These are phyloP conservation scores for Macrolepiota albuminosa DNA, from an alignment of 768 basidiomycete species.

Conservation along the genomic window DNA sequence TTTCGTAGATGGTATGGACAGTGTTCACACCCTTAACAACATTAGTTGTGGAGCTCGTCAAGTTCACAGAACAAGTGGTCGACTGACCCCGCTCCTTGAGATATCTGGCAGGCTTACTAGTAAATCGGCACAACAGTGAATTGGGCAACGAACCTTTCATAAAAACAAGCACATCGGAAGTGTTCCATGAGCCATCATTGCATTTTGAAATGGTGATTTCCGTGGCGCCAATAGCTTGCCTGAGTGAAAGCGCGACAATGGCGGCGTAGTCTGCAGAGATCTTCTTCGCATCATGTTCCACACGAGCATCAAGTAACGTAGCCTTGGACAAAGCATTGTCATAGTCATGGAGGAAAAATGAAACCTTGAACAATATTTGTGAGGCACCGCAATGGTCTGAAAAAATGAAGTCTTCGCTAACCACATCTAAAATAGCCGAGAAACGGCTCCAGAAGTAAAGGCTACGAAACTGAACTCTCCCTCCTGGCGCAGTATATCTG, in stretches of 20 bases:
- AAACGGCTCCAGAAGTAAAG: conserved; percentile 43
- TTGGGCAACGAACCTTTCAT: conserved; percentile 40
- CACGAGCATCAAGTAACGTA: conserved; percentile 38
- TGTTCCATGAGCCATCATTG: conserved; percentile 43
- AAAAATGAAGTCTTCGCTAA: conserved; percentile 15
- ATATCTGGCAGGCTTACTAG: conserved; percentile 34
- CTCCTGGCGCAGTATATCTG: conserved; percentile 36
- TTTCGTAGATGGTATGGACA: conserved; percentile 47
- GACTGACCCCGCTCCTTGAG: conserved; percentile 50
- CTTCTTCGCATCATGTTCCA: conserved; percentile 39
- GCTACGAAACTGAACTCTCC: conserved; percentile 41
- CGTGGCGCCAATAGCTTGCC: conserved; percentile 47
- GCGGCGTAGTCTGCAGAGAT: conserved; percentile 48
- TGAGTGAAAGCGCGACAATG: conserved; percentile 47
- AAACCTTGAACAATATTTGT: conserved; percentile 21
- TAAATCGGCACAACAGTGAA: not conserved
- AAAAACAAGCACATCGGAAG: conserved; percentile 47
- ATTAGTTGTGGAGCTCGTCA: not conserved
- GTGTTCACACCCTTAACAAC: conserved; percentile 37
- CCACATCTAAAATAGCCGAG: conserved; percentile 26
- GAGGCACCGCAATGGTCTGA: not conserved
- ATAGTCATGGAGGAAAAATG: conserved; percentile 41
- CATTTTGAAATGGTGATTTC: conserved; percentile 53
- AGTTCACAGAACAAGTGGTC: not conserved
- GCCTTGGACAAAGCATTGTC: conserved; percentile 38